Evolutionary conservation across 140 eudicot species (phyloP).

Genomic region (Anethum foeniculum): DNA sequence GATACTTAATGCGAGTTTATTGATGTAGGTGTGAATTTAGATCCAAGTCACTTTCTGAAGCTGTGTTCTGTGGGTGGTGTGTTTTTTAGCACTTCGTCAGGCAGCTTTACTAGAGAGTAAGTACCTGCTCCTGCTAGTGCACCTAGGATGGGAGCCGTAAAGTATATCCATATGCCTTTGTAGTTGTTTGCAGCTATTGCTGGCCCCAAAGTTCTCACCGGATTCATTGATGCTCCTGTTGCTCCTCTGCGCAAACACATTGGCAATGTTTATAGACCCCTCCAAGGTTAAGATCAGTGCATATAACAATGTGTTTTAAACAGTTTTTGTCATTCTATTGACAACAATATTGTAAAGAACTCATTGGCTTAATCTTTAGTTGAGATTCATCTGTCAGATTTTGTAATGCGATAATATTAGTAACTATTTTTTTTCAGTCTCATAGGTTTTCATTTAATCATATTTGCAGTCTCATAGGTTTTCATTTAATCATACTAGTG

Average conservation of each 20-base stretch:
- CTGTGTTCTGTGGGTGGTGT: constrained; percentile 50
- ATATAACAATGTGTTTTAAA: neutral
- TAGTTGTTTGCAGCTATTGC: constrained; percentile 87
- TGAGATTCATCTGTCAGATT: neutral
- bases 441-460: too few species aligned
- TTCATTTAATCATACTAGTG: neutral
- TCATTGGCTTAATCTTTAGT: too few species aligned
- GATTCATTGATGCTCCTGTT: constrained; percentile 95
- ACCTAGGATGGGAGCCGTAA: constrained; percentile 87
- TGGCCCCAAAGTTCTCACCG: constrained; percentile 84
- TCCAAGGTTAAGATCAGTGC: neutral
- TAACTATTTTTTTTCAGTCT: neutral
- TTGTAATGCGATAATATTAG: neutral
- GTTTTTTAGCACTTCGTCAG: constrained; percentile 45
- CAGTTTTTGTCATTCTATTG: neutral
- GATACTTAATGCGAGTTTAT: constrained; percentile 11
- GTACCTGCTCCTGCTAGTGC: constrained; percentile 85
- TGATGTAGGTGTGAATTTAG: neutral
- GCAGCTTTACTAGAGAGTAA: constrained; percentile 74
- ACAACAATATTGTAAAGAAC: neutral
- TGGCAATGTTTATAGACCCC: neutral
- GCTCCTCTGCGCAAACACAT: constrained; percentile 34
- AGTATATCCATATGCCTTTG: constrained; percentile 82
- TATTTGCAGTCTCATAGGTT: too few species aligned
- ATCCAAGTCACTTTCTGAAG: constrained; percentile 47